Evolutionary conservation across 163 green algal genomes (phyloP).

Genomic region (Chlorella variabilis): DNA sequence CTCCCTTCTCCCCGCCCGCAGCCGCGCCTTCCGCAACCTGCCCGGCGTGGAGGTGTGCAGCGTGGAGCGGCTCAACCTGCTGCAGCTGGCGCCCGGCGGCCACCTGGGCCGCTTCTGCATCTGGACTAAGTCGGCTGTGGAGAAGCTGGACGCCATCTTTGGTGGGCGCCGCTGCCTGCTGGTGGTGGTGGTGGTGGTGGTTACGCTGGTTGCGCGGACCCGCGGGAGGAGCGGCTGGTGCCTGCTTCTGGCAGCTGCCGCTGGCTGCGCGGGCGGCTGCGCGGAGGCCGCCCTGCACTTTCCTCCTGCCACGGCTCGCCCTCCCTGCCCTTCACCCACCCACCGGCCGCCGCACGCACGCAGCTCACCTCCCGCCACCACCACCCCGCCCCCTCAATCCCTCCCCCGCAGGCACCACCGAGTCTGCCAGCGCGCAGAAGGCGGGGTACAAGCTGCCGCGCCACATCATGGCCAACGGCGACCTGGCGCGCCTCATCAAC

Average conservation of each 20-base stretch:
- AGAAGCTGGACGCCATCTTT: slow-evolving; percentile 94
- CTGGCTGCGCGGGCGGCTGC: slow-evolving; percentile 68
- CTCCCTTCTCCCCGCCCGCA: background rate
- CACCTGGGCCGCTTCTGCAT: slow-evolving; percentile 98
- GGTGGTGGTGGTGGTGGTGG: background rate
- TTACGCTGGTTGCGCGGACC: background rate
- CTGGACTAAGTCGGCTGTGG: slow-evolving; percentile 97
- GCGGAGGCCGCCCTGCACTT: background rate
- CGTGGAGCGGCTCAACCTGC: slow-evolving; percentile 94
- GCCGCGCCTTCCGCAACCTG: slow-evolving; percentile 96
- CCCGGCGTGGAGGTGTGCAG: slow-evolving; percentile 92
- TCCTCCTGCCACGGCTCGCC: background rate
- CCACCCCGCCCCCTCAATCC: too few species aligned
- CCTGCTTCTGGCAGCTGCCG: background rate
- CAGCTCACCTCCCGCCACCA: background rate
- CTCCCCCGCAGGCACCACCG: slow-evolving; percentile 61
- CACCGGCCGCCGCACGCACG: too few species aligned
- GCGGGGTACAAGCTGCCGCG: slow-evolving; percentile 94
- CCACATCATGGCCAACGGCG: slow-evolving; percentile 90
- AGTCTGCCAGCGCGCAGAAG: slow-evolving; percentile 71
- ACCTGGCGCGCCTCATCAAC: slow-evolving; percentile 98
- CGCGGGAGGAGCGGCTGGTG: too few species aligned
- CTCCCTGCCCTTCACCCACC: too few species aligned
- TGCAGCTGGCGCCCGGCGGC: slow-evolving; percentile 97
- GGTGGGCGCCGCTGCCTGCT: slow-evolving; percentile 50